A percentile compares a stretch with the other conserved stretches of the same genome.
These are phyloP conservation scores for Diaporthe citri DNA, from an alignment of 2,329 filamentous ascomycete genomes.

Conservation along the genomic window DNA sequence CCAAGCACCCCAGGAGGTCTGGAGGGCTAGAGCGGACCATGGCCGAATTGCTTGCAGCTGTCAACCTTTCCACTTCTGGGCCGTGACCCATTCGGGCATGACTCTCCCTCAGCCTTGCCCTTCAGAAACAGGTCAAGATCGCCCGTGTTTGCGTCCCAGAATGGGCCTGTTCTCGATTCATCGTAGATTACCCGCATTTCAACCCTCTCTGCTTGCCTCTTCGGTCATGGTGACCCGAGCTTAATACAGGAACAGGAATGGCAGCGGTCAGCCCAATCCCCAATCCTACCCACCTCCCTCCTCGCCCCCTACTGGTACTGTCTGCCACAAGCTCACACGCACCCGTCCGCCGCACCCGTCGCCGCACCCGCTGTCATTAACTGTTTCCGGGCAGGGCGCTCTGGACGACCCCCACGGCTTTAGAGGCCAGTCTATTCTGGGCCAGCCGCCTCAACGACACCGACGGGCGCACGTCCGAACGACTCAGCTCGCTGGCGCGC, in stretches of 20 bases:
- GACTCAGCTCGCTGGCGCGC: background rate
- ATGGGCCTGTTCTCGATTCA: slow-evolving; percentile 33
- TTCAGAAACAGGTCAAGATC: slow-evolving; percentile 34
- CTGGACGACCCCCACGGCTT: slow-evolving; percentile 23
- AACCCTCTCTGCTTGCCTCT: slow-evolving; percentile 22
- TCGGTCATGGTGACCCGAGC: slow-evolving; percentile 16
- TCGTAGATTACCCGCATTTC: slow-evolving; percentile 32
- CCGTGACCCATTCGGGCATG: slow-evolving; percentile 23
- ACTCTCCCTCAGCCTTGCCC: slow-evolving; percentile 34
- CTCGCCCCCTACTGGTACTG: background rate
- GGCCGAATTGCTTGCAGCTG: slow-evolving; percentile 35
- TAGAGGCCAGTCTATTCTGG: slow-evolving; percentile 1
- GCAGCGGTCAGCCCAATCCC: slow-evolving; percentile 27
- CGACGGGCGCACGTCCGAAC: background rate
- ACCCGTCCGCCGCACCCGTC: slow-evolving; percentile 5
- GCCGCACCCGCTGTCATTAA: slow-evolving; percentile 33
- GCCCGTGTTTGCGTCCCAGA: slow-evolving; percentile 33
- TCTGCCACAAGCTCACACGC: background rate
- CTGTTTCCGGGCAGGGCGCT: slow-evolving; percentile 31
- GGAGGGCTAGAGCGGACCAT: slow-evolving; percentile 27
- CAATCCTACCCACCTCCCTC: slow-evolving; percentile 14
- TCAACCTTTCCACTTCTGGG: slow-evolving; percentile 33
- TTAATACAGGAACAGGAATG: slow-evolving; percentile 39
- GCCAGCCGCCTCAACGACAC: slow-evolving; percentile 6
- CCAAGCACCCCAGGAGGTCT: slow-evolving; percentile 12